phyloP scores from a whole-genome alignment of 768 basidiomycete genomes.

The Gymnopilus junonius region DNA sequence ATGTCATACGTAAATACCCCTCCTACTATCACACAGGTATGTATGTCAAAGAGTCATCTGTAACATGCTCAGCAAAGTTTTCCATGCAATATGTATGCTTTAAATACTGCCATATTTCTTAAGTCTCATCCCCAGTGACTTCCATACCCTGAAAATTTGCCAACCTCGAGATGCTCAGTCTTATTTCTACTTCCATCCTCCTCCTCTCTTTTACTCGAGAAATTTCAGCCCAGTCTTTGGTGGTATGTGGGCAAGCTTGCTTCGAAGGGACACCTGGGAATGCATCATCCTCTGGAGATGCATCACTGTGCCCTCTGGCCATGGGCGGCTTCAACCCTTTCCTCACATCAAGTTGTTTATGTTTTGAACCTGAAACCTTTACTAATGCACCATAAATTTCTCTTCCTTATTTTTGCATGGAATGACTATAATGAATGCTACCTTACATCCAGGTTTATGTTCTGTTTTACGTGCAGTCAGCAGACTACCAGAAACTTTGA shows the following conservation, averaged over 20 bases:
- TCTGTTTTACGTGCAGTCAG: neutral
- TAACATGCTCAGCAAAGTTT: no score
- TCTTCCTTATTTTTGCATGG: neutral
- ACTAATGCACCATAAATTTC: neutral
- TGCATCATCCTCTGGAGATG: neutral
- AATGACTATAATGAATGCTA: neutral
- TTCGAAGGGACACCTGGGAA: neutral
- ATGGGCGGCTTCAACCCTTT: neutral
- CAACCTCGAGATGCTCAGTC: neutral
- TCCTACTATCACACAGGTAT: no score
- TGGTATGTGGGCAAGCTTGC: neutral
- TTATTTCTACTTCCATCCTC: neutral
- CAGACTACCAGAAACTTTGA: neutral
- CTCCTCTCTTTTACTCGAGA: neutral
- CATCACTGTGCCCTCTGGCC: neutral
- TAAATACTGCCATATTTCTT: no score
- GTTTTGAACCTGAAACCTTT: neutral
- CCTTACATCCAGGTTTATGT: neutral
- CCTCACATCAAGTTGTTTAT: neutral
- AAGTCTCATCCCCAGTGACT: no score
- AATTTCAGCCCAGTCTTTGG: neutral
- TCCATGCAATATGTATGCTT: no score
- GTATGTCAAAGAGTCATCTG: no score
- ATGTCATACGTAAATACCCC: no score
- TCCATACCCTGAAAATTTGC: no score